Evolutionary conservation across 306 rosid genomes (phyloP), one percentile per base, ranked within the genome.

Genomic region (Datisca glomerata): DNA sequence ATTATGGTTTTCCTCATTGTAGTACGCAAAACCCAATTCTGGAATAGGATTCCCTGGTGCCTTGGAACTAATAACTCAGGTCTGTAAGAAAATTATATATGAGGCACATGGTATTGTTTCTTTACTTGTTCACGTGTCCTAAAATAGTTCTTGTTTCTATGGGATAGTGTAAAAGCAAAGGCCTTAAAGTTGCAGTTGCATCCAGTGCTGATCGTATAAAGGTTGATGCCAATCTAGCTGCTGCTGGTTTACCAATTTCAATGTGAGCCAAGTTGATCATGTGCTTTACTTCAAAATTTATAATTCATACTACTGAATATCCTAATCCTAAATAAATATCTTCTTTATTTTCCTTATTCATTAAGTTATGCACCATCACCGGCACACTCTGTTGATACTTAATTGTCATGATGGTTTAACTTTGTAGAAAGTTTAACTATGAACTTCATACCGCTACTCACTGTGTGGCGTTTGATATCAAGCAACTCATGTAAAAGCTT

Each of bases 41-140:
- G 91, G 91, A 72, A 80, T 89, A 69, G 95, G 97, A 51, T 83
- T 76, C 58, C 97, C 97, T 4, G 95, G 95, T 63, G 94, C 95
- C 40, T 72, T 80, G 50, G 97, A 89, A 57, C 83, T 89, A 33
- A 75, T 89, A 43, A 76, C 84, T 56, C 81, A 74, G 97, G 97
- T 87, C 64, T 31, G 66, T 40, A 21, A 28, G 42, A 18, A 6
- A 17, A 11, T 31, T 31, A 12, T 8, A 31, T 31, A 3, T 12
- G n/a, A 31, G 13, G n/a, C n/a, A n/a, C 36, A 5, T 31, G 36
- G n/a, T 0, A 31, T 59, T 57, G 36, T 47, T 13, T 35, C 22
- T 59, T n/a, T 47, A 55, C 60, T 55, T 35, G 29, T 61, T 49
- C 60, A 50, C 46, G 27, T 37, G 59, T 27, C 18, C 56, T 61